phyloP scores from a whole-genome alignment of 1,284 basidiomycete genomes.

The Neotropicomus parvogracilis region DNA sequence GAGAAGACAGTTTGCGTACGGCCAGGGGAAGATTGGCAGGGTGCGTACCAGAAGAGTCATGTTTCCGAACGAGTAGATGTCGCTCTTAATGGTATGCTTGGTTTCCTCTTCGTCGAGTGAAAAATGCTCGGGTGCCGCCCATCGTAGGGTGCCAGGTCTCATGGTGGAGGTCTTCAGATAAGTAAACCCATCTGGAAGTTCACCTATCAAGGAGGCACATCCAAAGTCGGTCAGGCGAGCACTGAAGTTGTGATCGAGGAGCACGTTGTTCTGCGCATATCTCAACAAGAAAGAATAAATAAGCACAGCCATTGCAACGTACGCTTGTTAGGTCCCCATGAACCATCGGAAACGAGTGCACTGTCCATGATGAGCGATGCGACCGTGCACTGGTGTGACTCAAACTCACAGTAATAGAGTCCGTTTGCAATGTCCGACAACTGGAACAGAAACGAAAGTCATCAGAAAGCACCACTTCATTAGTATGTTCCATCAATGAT shows the following conservation, averaged over 20 bases:
- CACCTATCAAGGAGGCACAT: constrained; percentile 11
- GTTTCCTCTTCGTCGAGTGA: background rate
- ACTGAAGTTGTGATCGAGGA: constrained; percentile 5
- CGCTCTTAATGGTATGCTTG: background rate
- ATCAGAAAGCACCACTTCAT: background rate
- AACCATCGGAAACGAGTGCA: constrained; percentile 12
- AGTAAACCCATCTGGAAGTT: constrained; percentile 7
- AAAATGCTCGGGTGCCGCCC: constrained; percentile 13
- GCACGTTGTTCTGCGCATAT: constrained; percentile 14
- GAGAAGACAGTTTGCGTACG: no score
- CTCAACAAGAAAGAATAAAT: background rate
- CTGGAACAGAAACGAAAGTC: background rate
- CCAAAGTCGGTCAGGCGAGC: constrained; percentile 18
- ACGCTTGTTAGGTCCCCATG: constrained; percentile 12
- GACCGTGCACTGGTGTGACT: background rate
- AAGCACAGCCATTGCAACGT: background rate
- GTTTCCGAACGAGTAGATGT: no score
- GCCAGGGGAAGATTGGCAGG: no score
- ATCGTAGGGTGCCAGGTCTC: constrained; percentile 13
- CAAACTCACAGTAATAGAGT: constrained; percentile 10
- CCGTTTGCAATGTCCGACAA: constrained; percentile 14
- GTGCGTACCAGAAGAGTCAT: no score
- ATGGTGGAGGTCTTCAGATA: constrained; percentile 7
- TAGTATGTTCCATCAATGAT: no score
- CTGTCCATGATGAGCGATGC: background rate